Evolutionary conservation across 345 rosid species (phyloP).

Genomic region (Mangifera indica): DNA sequence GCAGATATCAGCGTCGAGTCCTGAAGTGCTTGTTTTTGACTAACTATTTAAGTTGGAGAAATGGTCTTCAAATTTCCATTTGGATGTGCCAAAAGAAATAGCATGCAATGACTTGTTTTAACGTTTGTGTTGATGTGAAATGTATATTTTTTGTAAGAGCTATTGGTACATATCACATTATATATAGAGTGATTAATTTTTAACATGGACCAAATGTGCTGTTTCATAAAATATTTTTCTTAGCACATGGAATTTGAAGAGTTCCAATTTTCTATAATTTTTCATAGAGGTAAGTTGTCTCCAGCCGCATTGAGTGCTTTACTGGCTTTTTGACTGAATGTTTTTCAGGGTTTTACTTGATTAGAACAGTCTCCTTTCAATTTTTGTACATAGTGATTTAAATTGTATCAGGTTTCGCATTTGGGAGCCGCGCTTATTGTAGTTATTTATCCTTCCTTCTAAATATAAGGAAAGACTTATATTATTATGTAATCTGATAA

Average conservation of each 20-base stretch:
- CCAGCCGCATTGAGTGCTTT: not conserved
- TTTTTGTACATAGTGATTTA: not conserved
- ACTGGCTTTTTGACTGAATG: not conserved
- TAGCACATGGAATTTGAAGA: not conserved
- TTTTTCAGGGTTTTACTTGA: not conserved
- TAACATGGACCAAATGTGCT: constrained; percentile 24
- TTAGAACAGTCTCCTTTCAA: not conserved
- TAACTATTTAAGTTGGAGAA: constrained; percentile 27
- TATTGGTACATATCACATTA: constrained; percentile 30
- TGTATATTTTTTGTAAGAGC: constrained; percentile 38
- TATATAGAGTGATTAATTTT: constrained; percentile 34
- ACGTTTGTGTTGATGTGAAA: constrained; percentile 30
- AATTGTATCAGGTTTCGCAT: not conserved
- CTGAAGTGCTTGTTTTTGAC: constrained; percentile 33
- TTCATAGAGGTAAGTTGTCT: too few relatives aligned
- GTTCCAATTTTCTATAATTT: too few relatives aligned
- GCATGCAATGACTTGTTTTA: constrained; percentile 29
- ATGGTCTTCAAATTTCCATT: constrained; percentile 23
- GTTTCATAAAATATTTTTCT: constrained; percentile 15
- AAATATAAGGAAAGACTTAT: too few relatives aligned
- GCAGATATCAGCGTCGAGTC: constrained; percentile 39
- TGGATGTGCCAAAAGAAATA: constrained; percentile 31
- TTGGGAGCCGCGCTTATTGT: too few relatives aligned
- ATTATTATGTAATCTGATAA: too few relatives aligned
- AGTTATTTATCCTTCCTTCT: too few relatives aligned